Evolutionary conservation across 208 protist species (phyloP).

Genomic region (Leptomonas seymouri): DNA sequence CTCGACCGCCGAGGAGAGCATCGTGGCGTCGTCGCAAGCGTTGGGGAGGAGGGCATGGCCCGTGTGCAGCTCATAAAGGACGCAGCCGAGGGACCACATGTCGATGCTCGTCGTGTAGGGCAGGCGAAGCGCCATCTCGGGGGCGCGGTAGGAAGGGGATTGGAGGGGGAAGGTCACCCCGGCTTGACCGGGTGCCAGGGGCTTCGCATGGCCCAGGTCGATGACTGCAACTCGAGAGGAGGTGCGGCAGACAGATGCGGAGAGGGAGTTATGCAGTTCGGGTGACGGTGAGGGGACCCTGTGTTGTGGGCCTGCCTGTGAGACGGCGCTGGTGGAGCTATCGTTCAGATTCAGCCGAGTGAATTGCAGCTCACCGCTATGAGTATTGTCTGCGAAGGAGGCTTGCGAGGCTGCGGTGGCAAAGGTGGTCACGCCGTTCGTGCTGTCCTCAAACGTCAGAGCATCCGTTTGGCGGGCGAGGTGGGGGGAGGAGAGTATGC

Average conservation of each 20-base stretch:
- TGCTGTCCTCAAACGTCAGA: constrained; percentile 2
- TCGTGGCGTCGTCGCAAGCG: constrained; percentile 35
- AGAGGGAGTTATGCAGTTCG: not conserved
- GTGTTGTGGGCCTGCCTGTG: not conserved
- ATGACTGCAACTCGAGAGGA: constrained; percentile 91
- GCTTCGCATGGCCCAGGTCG: constrained; percentile 95
- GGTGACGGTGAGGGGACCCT: not conserved
- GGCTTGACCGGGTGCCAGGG: constrained; percentile 54
- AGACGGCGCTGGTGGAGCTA: not conserved
- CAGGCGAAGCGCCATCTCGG: constrained; percentile 91
- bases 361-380: not conserved
- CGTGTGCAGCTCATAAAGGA: constrained; percentile 56
- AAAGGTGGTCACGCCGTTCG: not conserved
- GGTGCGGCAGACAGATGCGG: constrained; percentile 2
- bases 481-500: constrained; percentile 4
- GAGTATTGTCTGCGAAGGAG: not conserved
- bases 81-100: constrained; percentile 73
- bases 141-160: constrained; percentile 95
- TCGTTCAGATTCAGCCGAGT: constrained; percentile 13
- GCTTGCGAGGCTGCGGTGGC: not conserved
- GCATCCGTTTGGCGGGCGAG: not conserved
- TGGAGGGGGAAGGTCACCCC: constrained; percentile 96
- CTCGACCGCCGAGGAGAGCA: constrained; percentile 38
- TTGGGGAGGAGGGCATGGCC: constrained; percentile 56
- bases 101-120: constrained; percentile 67